Percentiles rank a stretch among this genome's conserved stretches.
phyloP scores from a whole-genome alignment of 2,329 filamentous ascomycete genomes.

The Ophiostoma ips region DNA sequence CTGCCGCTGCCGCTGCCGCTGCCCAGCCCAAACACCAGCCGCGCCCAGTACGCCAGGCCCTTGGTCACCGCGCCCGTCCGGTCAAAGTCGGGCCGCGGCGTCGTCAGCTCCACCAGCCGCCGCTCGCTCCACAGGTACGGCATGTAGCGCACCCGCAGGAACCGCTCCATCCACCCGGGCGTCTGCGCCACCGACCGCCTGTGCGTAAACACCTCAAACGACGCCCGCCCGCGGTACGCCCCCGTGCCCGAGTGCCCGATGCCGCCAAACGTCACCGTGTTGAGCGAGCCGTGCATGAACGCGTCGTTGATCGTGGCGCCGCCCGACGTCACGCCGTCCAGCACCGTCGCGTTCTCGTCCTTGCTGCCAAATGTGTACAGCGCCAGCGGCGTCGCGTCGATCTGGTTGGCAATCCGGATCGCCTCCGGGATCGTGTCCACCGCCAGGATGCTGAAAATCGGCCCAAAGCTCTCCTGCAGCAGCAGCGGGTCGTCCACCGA shows the following conservation, averaged over 20 bases:
- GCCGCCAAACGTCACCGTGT: conserved; percentile 66
- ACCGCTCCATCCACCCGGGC: conserved; percentile 51
- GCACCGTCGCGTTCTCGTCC: conserved; percentile 58
- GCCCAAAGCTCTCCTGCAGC: conserved; percentile 78
- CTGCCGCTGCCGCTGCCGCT: too few relatives aligned
- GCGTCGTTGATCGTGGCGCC: conserved; percentile 50
- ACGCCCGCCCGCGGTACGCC: conserved; percentile 63
- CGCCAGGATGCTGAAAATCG: conserved; percentile 72
- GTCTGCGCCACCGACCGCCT: conserved; percentile 41
- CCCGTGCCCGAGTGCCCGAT: conserved; percentile 68
- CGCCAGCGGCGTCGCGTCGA: conserved; percentile 72
- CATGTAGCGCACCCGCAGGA: conserved; percentile 56
- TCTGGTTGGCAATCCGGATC: conserved; percentile 63
- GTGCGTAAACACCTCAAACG: conserved; percentile 56
- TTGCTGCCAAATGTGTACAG: conserved; percentile 78
- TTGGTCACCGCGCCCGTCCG: conserved; percentile 39
- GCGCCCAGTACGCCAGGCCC: conserved; percentile 40
- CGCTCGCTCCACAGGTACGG: conserved; percentile 39
- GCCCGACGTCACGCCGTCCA: conserved; percentile 50
- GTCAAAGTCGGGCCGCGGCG: conserved; percentile 45
- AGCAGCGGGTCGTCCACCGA: conserved; percentile 65
- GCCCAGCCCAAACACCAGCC: conserved; percentile 34
- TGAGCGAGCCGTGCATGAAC: conserved; percentile 39
- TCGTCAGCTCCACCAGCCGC: conserved; percentile 29
- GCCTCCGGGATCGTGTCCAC: conserved; percentile 73